A percentile compares a stretch with the other conserved stretches of the same genome.
These are phyloP conservation scores for Cystobasidiaceae sp. DNA, from an alignment of 1,284 basidiomycete genomes.

Conservation along the genomic window DNA sequence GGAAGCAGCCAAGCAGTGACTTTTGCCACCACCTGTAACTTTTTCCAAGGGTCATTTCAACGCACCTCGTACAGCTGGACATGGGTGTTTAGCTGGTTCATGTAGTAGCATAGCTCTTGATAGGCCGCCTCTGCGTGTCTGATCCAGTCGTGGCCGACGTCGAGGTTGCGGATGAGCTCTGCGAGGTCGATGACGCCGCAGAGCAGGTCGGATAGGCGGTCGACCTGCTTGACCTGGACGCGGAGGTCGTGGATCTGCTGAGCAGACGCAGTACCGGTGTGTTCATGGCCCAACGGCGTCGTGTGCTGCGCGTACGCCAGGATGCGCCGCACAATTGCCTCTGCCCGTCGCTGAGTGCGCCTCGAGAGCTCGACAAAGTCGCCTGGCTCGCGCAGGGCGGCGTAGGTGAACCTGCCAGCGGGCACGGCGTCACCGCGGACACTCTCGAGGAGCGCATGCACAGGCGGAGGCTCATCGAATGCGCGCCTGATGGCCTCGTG, in stretches of 20 bases:
- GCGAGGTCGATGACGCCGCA: conserved; percentile 96
- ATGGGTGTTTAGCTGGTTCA: conserved; percentile 96
- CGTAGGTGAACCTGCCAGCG: conserved; percentile 70
- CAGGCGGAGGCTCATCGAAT: conserved; percentile 14
- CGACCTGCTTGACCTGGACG: conserved; percentile 66
- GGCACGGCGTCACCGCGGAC: conserved; percentile 33
- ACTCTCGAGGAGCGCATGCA: conserved; percentile 2
- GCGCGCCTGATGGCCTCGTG: conserved; percentile 15
- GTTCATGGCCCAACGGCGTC: conserved; percentile 51
- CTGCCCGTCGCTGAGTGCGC: conserved; percentile 66
- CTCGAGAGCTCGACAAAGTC: conserved; percentile 62
- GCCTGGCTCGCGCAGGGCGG: conserved; percentile 57
- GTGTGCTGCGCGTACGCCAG: conserved; percentile 52
- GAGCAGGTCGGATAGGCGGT: conserved; percentile 72
- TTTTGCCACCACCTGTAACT: background rate
- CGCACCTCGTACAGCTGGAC: conserved; percentile 81
- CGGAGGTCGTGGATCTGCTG: conserved; percentile 58
- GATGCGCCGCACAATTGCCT: conserved; percentile 67
- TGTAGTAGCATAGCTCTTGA: conserved; percentile 87
- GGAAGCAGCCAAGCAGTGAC: background rate
- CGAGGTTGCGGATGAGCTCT: conserved; percentile 86
- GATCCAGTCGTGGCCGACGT: conserved; percentile 80
- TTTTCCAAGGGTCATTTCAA: too few species aligned
- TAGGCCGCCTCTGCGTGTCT: conserved; percentile 79
- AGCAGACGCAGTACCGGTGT: too few species aligned